A percentile compares a stretch with the other conserved stretches of the same genome.
Conservation (phyloP, 176 grass and related monocot species). For the Panicum miliaceum region DNA sequence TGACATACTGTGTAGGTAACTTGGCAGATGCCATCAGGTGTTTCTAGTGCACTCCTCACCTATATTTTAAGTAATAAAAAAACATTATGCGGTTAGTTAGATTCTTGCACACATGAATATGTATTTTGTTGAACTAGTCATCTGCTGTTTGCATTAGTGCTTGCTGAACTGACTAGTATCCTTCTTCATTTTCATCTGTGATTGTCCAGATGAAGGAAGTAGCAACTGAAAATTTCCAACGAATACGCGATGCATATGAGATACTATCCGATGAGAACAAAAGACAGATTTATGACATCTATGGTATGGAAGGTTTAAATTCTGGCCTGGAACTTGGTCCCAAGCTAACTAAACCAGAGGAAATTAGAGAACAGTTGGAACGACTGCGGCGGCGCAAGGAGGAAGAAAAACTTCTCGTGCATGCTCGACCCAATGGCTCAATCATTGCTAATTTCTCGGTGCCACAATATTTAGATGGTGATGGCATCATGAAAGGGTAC, state of each 20-base stretch:
- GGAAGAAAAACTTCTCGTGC: slow-evolving; percentile 70
- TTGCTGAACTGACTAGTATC: slow-evolving; percentile 26
- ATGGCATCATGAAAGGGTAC: slow-evolving; percentile 87
- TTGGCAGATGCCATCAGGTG: background rate
- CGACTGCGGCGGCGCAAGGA: slow-evolving; percentile 72
- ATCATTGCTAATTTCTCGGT: slow-evolving; percentile 74
- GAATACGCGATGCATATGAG: slow-evolving; percentile 90
- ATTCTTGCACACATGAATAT: slow-evolving; percentile 35
- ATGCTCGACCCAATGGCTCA: slow-evolving; percentile 61
- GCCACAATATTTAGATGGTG: slow-evolving; percentile 70
- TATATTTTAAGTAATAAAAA: slow-evolving; percentile 1
- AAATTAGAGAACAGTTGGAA: slow-evolving; percentile 92
- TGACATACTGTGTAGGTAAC: slow-evolving; percentile 2
- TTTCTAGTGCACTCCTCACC: background rate
- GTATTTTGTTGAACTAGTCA: slow-evolving; percentile 29
- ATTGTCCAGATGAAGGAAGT: slow-evolving; percentile 86
- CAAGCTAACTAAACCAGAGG: slow-evolving; percentile 84
- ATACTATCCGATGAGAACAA: slow-evolving; percentile 83
- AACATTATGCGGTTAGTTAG: background rate
- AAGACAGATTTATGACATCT: slow-evolving; percentile 98
- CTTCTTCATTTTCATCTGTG: slow-evolving; percentile 38
- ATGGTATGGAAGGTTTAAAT: slow-evolving; percentile 97
- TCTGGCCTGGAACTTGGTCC: slow-evolving; percentile 93
- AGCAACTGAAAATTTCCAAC: slow-evolving; percentile 95
- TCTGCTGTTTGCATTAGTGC: slow-evolving; percentile 3